Conservation (phyloP, 306 rosid genomes). For the Gynostemma pentaphyllum region DNA sequence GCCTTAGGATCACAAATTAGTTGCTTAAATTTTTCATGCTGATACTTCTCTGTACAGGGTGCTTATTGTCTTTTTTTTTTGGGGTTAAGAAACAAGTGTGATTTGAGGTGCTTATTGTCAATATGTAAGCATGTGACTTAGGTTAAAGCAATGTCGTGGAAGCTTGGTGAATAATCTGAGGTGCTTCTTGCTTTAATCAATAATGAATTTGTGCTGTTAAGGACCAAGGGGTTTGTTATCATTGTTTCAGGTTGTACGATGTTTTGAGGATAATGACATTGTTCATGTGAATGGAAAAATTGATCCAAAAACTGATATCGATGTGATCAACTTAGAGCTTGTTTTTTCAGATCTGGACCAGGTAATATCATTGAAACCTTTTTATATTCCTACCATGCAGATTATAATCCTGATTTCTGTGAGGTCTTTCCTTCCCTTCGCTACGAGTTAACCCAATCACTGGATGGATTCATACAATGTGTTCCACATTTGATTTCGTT, state of each 20-base stretch:
- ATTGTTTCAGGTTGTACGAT: slow-evolving; percentile 62
- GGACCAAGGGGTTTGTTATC: slow-evolving; percentile 16
- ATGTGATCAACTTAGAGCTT: slow-evolving; percentile 90
- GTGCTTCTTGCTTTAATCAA: background rate
- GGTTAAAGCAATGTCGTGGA: background rate
- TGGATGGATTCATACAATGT: no score
- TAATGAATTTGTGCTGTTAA: background rate
- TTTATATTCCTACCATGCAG: background rate
- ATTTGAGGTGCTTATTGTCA: background rate
- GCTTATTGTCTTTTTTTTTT: no score
- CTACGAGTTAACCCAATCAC: background rate
- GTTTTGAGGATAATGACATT: slow-evolving; percentile 92
- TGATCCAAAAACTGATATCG: slow-evolving; percentile 85
- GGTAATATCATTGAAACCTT: slow-evolving; percentile 38
- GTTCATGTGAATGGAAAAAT: slow-evolving; percentile 90
- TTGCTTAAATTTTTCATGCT: no score
- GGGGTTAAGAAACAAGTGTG: no score
- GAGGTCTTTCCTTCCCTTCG: background rate
- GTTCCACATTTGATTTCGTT: background rate
- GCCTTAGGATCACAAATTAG: no score
- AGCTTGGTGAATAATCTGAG: background rate
- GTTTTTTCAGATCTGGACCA: slow-evolving; percentile 91
- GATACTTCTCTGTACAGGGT: no score
- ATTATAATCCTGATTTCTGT: background rate
- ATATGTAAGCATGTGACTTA: background rate